These are phyloP conservation scores for Metarhizium robertsii DNA, from an alignment of 2,329 filamentous ascomycete genomes.

Conservation along the genomic window DNA sequence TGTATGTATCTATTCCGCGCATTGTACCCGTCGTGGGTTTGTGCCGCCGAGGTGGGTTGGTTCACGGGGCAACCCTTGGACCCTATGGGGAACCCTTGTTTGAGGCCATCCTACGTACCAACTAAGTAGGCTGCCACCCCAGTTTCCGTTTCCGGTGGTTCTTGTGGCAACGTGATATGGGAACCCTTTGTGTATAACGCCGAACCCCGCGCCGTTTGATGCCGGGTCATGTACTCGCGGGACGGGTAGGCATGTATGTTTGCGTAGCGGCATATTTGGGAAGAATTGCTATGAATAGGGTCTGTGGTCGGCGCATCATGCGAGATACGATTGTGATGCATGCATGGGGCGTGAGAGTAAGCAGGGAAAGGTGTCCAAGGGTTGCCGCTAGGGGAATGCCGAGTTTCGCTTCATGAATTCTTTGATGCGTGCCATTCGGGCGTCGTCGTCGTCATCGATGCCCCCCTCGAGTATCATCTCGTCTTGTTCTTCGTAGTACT, in stretches of 20 bases:
- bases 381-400: slow-evolving; percentile 8
- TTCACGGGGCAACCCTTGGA: not conserved
- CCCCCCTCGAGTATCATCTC: slow-evolving; percentile 28
- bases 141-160: not conserved
- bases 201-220: not conserved
- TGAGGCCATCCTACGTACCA: not conserved
- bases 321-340: not conserved
- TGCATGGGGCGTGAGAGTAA: not conserved
- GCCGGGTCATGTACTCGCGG: not conserved
- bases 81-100: not conserved
- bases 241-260: not conserved
- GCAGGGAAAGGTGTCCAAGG: not conserved
- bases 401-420: slow-evolving; percentile 26
- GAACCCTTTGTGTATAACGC: not conserved
- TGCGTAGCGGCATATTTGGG: not conserved
- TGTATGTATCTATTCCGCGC: not conserved
- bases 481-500: slow-evolving; percentile 26
- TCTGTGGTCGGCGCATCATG: not conserved
- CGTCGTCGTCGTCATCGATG: slow-evolving; percentile 24
- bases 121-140: too few relatives aligned
- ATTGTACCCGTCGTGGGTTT: not conserved
- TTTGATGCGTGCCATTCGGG: slow-evolving; percentile 28
- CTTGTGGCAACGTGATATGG: not conserved
- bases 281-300: not conserved
- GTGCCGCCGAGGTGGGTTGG: not conserved